A percentile compares a stretch with the other conserved stretches of the same genome.
These are phyloP conservation scores for Wickerhamomyces sp. DNA, from an alignment of 1,139 yeast species.

Conservation along the genomic window DNA sequence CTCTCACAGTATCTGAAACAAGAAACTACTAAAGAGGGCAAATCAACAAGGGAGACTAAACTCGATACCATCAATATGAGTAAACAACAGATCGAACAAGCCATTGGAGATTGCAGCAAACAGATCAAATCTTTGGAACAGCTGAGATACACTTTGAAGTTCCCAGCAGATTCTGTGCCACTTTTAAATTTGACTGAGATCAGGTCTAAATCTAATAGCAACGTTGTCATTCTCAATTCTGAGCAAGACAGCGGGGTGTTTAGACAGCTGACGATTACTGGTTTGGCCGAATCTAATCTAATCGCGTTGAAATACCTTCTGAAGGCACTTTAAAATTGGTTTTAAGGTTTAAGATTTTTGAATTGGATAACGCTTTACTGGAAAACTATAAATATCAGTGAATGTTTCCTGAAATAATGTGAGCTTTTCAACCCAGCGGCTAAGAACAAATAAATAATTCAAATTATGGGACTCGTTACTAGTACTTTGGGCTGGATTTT, in stretches of 20 bases:
- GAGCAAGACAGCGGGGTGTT: not conserved
- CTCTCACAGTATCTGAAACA: not conserved
- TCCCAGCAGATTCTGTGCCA: not conserved
- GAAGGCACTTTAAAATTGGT: not conserved
- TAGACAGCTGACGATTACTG: not conserved
- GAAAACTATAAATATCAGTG: not conserved
- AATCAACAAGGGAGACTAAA: not conserved
- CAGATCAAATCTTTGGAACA: constrained; percentile 1
- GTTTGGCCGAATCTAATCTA: not conserved
- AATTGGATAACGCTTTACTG: no score
- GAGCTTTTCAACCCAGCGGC: no score
- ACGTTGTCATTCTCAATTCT: not conserved
- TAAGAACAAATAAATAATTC: no score
- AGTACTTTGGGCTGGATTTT: not conserved
- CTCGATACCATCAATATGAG: not conserved
- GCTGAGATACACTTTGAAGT: not conserved
- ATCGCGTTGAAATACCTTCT: not conserved
- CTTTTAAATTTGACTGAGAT: constrained; percentile 1
- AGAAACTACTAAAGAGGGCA: not conserved
- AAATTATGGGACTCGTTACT: no score
- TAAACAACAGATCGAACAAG: not conserved
- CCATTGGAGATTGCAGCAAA: not conserved
- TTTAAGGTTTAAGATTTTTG: not conserved
- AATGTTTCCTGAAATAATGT: not conserved
- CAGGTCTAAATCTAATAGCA: constrained; percentile 2